Percentiles rank a stretch among this genome's conserved stretches.
These are phyloP conservation scores for Protomyces inundatus DNA, from an alignment of 1,139 yeast species.

Conservation along the genomic window DNA sequence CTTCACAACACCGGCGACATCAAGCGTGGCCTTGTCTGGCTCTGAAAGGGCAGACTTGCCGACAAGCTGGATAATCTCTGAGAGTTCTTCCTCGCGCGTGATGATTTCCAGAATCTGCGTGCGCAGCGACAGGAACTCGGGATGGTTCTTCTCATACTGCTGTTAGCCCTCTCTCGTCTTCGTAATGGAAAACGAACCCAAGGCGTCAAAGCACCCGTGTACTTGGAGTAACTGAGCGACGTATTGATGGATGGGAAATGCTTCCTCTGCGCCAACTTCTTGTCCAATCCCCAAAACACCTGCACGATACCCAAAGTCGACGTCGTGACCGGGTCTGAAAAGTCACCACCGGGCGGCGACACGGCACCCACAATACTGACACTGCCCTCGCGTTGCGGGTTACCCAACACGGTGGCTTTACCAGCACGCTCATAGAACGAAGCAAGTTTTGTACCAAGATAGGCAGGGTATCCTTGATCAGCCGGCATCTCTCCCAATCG, in stretches of 20 bases:
- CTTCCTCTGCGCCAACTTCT: constrained; percentile 97
- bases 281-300: constrained; percentile 99
- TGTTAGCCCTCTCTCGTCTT: background rate
- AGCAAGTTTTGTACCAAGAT: constrained; percentile 96
- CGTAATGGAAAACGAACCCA: constrained; percentile 40
- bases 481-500: constrained; percentile 99
- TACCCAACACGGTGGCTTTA: constrained; percentile 89
- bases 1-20: constrained; percentile 82
- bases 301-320: constrained; percentile 97
- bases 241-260: constrained; percentile 99
- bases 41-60: constrained; percentile 98
- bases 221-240: constrained; percentile 90
- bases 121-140: constrained; percentile 87
- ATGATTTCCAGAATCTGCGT: constrained; percentile 88
- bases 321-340: constrained; percentile 98
- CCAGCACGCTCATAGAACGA: constrained; percentile 99
- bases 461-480: constrained; percentile 99
- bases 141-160: constrained; percentile 68
- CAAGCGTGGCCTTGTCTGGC: constrained; percentile 91
- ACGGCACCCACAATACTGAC: constrained; percentile 99
- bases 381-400: constrained; percentile 93
- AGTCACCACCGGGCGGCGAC: constrained; percentile 99
- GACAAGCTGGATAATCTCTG: constrained; percentile 97
- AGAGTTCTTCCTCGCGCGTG: constrained; percentile 87
- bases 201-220: constrained; percentile 77